Base-by-base conservation (phyloP, 129 eudicot species). In the Helichrysum umbraculigerum region DNA sequence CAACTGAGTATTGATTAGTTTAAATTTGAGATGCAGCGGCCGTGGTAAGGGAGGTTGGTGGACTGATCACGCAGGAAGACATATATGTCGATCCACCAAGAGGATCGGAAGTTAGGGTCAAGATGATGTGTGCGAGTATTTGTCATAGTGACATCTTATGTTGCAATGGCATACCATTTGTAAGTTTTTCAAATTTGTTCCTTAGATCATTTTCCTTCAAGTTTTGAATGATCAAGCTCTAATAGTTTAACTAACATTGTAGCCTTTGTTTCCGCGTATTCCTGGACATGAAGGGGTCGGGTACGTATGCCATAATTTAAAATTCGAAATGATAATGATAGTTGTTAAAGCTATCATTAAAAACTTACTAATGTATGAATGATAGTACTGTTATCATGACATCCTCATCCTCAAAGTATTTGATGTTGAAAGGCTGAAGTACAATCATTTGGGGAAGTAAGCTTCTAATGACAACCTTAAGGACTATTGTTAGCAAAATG, bases 281-380 rank as follows among this genome's bases (percentile, higher is more conserved):
- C 87, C 82, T 59, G 92, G 92, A 56, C 89, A 87, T 6, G 92
- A 87, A 87, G 92, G 92, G 10, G 92, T 82, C 10, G 87, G 89
- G 92, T 87, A 79, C 25, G 57, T 66, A 7, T 15, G 56, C 15
- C 6, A 56, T 56, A 4, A 19, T n/a, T 4, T 1, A 16, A 56
- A 19, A 47, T n/a, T 5, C 4, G 14, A 11, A 14, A 44, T 44
- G 5, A 44, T 47, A 12, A 8, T 3, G 16, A 47, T 5, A 0
- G 54, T 14, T 47, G 0, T 14, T 47, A 47, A 3, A 44, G 52
- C 5, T 44, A 7, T 44, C 52, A 44, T 44, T 44, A 44, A 44
- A n/a, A 44, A 44, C 52, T 2, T 44, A 44, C 52, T 12, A 44
- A 2, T 12, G 10, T 39, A 15, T n/a, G 14, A 11, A 33, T 25